These are phyloP conservation scores for Santalum album DNA, from an alignment of 164 flowering plant species.

Conservation along the genomic window DNA sequence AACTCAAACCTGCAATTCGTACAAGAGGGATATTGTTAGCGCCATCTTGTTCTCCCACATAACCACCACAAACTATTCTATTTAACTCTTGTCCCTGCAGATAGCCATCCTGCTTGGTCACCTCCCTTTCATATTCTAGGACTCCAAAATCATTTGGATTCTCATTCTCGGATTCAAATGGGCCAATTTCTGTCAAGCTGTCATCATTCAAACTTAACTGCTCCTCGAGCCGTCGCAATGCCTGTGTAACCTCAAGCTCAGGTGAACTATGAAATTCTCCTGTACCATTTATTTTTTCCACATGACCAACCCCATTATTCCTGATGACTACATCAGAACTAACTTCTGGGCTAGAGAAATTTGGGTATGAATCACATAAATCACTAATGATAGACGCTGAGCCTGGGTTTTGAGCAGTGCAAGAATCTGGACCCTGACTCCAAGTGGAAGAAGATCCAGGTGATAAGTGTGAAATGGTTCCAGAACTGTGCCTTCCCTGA, in stretches of 20 bases:
- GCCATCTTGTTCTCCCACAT: conserved; percentile 16
- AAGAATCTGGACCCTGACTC: conserved; percentile 32
- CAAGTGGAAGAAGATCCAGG: conserved; percentile 34
- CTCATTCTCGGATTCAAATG: conserved; percentile 23
- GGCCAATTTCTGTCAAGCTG: conserved; percentile 25
- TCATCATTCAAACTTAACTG: conserved; percentile 80
- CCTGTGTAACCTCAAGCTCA: conserved; percentile 41
- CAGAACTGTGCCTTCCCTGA: conserved; percentile 51
- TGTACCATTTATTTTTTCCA: conserved; percentile 12
- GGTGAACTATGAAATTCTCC: conserved; percentile 22
- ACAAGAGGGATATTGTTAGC: conserved; percentile 10
- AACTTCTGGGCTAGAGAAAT: conserved; percentile 55
- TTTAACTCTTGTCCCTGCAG: conserved; percentile 9
- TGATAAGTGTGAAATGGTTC: conserved; percentile 27
- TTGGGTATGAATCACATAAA: conserved; percentile 26
- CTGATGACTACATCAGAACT: conserved; percentile 31
- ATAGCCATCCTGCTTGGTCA: conserved; percentile 11
- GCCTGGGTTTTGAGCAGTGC: conserved; percentile 29
- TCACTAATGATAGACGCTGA: conserved; percentile 29
- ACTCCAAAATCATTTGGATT: conserved; percentile 22
- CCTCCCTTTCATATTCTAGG: conserved; percentile 15
- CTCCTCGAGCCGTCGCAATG: conserved; percentile 55
- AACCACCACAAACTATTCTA: conserved; percentile 13
- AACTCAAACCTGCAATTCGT: conserved; percentile 30
- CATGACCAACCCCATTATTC: conserved; percentile 21